Base-by-base conservation (phyloP, 495 filamentous ascomycete genomes). In the Xylaria sp. region DNA sequence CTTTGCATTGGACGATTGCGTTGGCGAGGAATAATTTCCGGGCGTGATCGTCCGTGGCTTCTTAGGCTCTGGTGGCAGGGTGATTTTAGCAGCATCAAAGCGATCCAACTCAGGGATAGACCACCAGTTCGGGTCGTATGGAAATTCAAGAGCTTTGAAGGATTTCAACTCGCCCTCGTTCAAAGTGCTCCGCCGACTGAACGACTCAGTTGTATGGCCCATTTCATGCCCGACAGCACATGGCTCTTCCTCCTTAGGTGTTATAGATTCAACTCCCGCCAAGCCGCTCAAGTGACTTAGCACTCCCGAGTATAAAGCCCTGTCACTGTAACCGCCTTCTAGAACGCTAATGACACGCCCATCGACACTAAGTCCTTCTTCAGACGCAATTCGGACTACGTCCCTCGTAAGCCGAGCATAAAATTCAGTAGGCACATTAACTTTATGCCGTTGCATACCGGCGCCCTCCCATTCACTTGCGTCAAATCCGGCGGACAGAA, bases 401-500 rank as follows among this genome's bases (percentile, higher is more conserved):
- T 99, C 96, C 5, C 88, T 87, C 0, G 96, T 95, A 70, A 99
- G 91, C 3, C 90, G 87, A 61, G 97, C 95, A 79, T 98, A 99
- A 78, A 99, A 99, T 40, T 94, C 94, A 8, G 95, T 98, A 0
- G 97, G 96, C 9, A 99, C 95, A 80, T 97, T 96, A 69, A 97
- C 93, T 63, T 90, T 89, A 80, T 99, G 96, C 61, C 96, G 85
- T 77, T 98, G 96, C 97, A 99, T 98, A 1, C 91, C 93, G 4
- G 84, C 78, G n/a, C 89, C 87, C 79, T 99, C 96, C 89, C 92
- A 95, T 77, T 98, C 93, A 75, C 94, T 97, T 5, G 96, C 97
- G 82, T 99, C 96, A 74, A 99, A 99, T 0, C 96, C 96, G 0
- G 96, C 95, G 41, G 94, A 97, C 40, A 99, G 80, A 79, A 99